Conservation (phyloP, 164 flowering plant species). For the Aristolochia contorta region DNA sequence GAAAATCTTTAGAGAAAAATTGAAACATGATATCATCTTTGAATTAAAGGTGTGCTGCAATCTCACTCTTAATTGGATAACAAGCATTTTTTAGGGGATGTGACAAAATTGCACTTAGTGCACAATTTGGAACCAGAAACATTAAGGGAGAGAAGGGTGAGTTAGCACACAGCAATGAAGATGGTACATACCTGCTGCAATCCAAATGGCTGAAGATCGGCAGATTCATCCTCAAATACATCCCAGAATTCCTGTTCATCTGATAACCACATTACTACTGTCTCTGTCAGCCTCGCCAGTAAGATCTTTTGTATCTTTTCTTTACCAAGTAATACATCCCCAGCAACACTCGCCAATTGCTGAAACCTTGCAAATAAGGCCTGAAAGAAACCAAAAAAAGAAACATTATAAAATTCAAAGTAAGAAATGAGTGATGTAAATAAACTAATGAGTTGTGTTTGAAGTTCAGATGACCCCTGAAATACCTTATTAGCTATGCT, state of each 20-base stretch:
- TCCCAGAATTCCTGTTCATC: slow-evolving; percentile 94
- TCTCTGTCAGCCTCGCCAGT: slow-evolving; percentile 89
- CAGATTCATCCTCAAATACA: slow-evolving; percentile 68
- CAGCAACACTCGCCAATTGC: slow-evolving; percentile 86
- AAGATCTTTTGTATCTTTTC: slow-evolving; percentile 82
- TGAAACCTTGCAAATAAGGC: slow-evolving; percentile 84
- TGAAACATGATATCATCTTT: background rate
- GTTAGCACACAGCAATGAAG: no score
- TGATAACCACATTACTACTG: slow-evolving; percentile 90
- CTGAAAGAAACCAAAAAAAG: slow-evolving; percentile 27
- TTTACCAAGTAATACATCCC: slow-evolving; percentile 80
- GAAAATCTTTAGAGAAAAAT: no score
- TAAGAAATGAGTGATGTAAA: no score
- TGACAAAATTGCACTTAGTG: no score
- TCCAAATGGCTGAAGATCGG: slow-evolving; percentile 61
- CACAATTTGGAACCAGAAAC: no score
- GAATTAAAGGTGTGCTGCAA: no score
- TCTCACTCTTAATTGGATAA: no score
- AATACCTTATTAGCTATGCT: no score
- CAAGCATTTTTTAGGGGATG: no score
- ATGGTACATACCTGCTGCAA: slow-evolving; percentile 69
- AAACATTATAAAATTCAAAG: background rate
- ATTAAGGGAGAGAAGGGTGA: no score
- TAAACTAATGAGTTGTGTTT: no score
- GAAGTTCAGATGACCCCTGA: no score